Percentiles rank a stretch among this genome's conserved stretches.
phyloP scores from a whole-genome alignment of 2,329 filamentous ascomycete species.

The Microsporum audouinii region DNA sequence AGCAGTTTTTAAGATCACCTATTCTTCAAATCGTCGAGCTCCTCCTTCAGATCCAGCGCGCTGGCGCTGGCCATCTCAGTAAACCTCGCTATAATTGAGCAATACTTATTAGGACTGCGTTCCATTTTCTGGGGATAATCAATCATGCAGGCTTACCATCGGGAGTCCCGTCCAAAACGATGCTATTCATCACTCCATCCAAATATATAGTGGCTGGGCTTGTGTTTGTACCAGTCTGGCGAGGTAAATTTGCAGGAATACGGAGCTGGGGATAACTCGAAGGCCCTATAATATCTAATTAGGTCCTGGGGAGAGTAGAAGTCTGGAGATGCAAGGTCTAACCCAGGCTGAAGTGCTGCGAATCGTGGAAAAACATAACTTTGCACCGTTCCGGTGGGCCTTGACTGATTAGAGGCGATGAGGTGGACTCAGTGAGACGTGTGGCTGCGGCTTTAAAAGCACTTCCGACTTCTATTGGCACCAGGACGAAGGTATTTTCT shows the following conservation, averaged over 20 bases:
- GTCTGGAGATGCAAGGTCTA: conserved; percentile 6
- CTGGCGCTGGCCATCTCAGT: conserved; percentile 15
- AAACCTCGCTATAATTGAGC: conserved; percentile 17
- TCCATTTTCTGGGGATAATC: no score
- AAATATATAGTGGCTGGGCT: conserved; percentile 7
- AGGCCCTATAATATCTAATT: conserved; percentile 9
- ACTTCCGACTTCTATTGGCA: conserved; percentile 15
- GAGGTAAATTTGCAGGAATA: conserved; percentile 15
- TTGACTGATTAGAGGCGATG: background rate
- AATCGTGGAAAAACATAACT: conserved; percentile 21
- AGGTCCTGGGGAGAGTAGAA: no score
- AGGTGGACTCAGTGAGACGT: background rate
- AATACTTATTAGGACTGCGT: conserved; percentile 4
- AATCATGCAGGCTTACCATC: conserved; percentile 15
- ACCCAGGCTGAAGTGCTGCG: conserved; percentile 19
- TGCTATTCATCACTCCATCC: conserved; percentile 19
- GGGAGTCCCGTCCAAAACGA: conserved; percentile 18
- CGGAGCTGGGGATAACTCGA: conserved; percentile 19
- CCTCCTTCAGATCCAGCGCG: conserved; percentile 10
- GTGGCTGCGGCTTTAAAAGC: conserved; percentile 17
- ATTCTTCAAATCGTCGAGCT: conserved; percentile 16
- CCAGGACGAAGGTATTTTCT: conserved; percentile 18
- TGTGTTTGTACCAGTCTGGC: conserved; percentile 16
- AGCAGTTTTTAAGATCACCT: conserved; percentile 11
- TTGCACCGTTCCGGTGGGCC: conserved; percentile 13